phyloP scores from a whole-genome alignment of 352 stramenopile genomes.

The Phytophthora foliorum region DNA sequence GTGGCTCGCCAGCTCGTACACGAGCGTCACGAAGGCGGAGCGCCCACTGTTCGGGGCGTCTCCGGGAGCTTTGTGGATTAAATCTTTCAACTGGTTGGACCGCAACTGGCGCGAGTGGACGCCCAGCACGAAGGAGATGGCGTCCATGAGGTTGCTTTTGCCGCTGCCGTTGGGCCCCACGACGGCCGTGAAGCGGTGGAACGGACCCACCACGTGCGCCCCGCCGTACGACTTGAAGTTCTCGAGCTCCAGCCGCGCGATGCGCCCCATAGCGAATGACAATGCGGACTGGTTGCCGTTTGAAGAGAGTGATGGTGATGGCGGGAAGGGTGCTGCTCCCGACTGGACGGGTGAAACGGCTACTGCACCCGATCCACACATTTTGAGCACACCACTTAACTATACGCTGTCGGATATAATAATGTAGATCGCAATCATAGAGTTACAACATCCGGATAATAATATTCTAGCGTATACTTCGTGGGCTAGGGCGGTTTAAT shows the following conservation, averaged over 20 bases:
- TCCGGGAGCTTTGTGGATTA: slow-evolving; percentile 92
- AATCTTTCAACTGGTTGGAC: slow-evolving; percentile 96
- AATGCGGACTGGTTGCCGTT: not conserved
- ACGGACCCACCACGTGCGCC: slow-evolving; percentile 94
- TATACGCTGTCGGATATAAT: too few relatives aligned
- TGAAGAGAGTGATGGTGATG: too few relatives aligned
- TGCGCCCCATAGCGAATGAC: slow-evolving; percentile 77
- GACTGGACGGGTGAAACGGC: too few relatives aligned
- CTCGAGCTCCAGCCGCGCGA: slow-evolving; percentile 96
- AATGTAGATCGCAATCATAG: too few relatives aligned
- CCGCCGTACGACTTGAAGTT: slow-evolving; percentile 99
- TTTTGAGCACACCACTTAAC: too few relatives aligned
- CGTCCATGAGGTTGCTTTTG: slow-evolving; percentile 96
- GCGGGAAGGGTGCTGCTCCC: too few relatives aligned
- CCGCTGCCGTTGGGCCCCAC: slow-evolving; percentile 98
- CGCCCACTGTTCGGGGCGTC: slow-evolving; percentile 38
- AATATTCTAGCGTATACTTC: too few relatives aligned
- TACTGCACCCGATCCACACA: too few relatives aligned
- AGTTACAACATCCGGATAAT: too few relatives aligned
- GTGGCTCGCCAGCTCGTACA: slow-evolving; percentile 89
- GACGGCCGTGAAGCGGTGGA: slow-evolving; percentile 98
- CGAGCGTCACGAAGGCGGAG: slow-evolving; percentile 93
- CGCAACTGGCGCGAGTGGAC: slow-evolving; percentile 97
- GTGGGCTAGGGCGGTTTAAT: too few relatives aligned
- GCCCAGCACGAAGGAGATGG: slow-evolving; percentile 98